These are phyloP conservation scores for Nakaseomyces delphensis DNA, from an alignment of 1,139 yeast genomes.

Conservation along the genomic window DNA sequence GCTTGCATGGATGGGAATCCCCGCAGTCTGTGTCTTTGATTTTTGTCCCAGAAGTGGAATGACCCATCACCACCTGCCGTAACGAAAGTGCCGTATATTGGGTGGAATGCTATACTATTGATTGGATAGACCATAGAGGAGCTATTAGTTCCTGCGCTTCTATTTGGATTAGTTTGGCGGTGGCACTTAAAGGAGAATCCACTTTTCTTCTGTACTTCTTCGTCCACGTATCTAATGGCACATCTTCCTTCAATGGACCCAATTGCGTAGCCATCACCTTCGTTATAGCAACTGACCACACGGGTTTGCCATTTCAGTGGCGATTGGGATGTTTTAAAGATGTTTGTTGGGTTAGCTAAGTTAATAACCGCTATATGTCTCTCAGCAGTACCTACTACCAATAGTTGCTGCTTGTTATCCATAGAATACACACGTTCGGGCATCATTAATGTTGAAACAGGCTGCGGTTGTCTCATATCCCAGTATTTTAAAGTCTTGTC, in stretches of 20 bases:
- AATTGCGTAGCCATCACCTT: conserved; percentile 85
- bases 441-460: conserved; percentile 69
- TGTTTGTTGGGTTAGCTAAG: conserved; percentile 72
- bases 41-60: conserved; percentile 94
- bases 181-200: conserved; percentile 95
- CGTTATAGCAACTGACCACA: conserved; percentile 71
- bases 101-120: conserved; percentile 79
- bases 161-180: conserved; percentile 39
- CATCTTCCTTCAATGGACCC: conserved; percentile 96
- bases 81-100: conserved; percentile 79
- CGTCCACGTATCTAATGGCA: conserved; percentile 91
- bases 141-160: conserved; percentile 29
- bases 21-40: conserved; percentile 77
- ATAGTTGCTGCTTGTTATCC: conserved; percentile 72
- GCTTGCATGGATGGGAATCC: conserved; percentile 68
- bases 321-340: conserved; percentile 66
- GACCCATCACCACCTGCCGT: conserved; percentile 96
- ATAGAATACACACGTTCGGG: conserved; percentile 90
- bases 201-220: conserved; percentile 56
- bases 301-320: conserved; percentile 91
- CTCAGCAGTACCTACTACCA: conserved; percentile 91
- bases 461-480: conserved; percentile 79
- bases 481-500: conserved; percentile 80
- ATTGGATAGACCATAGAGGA: conserved; percentile 62
- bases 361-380: conserved; percentile 72